Evolutionary conservation across 257 asterid species (phyloP).

Genomic region (Parsonsia alboflavescens): DNA sequence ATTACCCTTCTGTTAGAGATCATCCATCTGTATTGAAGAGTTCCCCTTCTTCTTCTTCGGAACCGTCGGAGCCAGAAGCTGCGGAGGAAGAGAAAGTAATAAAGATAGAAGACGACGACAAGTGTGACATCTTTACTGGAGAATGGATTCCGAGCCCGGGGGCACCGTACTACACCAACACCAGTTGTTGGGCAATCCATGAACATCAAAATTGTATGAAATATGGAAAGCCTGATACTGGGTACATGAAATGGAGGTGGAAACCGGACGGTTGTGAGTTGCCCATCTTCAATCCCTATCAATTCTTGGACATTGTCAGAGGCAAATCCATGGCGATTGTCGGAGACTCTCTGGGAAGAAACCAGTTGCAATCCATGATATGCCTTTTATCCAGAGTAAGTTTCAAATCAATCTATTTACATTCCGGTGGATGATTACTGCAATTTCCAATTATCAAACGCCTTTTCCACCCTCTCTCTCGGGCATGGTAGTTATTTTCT

Average conservation of each 20-base stretch:
- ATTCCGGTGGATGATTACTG: not conserved
- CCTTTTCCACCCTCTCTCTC: not conserved
- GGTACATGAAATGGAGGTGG: conserved; percentile 31
- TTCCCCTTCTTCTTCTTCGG: not conserved
- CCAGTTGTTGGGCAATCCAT: conserved; percentile 27
- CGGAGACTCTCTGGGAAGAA: conserved; percentile 31
- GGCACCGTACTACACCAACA: conserved; percentile 27
- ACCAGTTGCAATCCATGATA: conserved; percentile 34
- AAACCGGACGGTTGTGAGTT: conserved; percentile 29
- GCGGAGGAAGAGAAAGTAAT: conserved; percentile 7
- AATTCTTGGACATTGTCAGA: conserved; percentile 30
- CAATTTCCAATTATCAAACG: not conserved
- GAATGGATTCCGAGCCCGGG: conserved; percentile 29
- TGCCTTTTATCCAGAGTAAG: conserved; percentile 31
- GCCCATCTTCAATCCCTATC: conserved; percentile 25
- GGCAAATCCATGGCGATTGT: conserved; percentile 33
- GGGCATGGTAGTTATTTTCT: not conserved
- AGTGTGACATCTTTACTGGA: conserved; percentile 28
- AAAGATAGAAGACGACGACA: conserved; percentile 1
- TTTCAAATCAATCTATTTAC: not conserved
- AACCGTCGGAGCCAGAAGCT: not conserved
- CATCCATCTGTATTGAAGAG: conserved; percentile 4
- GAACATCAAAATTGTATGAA: conserved; percentile 34
- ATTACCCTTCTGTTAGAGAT: conserved; percentile 18
- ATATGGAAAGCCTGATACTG: conserved; percentile 28